Evolutionary conservation across 495 filamentous ascomycete genomes (phyloP), one percentile per base, ranked within the genome.

Genomic region (Neurospora africana): DNA sequence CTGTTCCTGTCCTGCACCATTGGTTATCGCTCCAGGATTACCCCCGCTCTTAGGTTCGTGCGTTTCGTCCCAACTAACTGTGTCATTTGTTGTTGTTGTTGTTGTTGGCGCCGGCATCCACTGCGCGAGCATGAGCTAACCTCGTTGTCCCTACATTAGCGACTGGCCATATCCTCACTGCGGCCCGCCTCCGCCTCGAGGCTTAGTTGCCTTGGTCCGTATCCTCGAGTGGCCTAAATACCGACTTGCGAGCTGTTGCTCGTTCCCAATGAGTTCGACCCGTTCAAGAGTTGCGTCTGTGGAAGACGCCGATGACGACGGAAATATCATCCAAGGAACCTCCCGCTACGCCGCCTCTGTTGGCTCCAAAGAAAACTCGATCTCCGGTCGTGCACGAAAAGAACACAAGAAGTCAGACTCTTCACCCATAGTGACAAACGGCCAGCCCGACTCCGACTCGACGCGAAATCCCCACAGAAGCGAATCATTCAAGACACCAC

Each of bases 251-350:
- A 68, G 74, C 77, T 53, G 53, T 68, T 68, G 72, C 75, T 76
- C 78, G 74, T 74, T 68, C 67, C 69, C 76, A 76, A 81, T 81
- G 78, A 44, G 72, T 73, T 47, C 68, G 72, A 67, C 74, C 53
- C 53, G 53, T 65, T 65, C 77, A 73, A 68, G 61, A 68, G 73
- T 81, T 75, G 84, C 85, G 75, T 84, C 81, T 76, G 79, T 86
- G 37, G 83, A 86, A 58, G 86, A 88, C 72, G 82, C 77, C 15
- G 86, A 87, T 76, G 82, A 85, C 37, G 70, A 65, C 8, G 85
- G 82, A 47, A 79, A 79, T 36, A 40, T 76, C 36, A 79, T 85
- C 19, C 79, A 81, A 70, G 84, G 80, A 65, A 80, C 79, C 38
- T 72, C 76, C 72, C 81, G 76, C 47, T 80, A 81, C 78, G 80